These are phyloP conservation scores for Metschnikowia henanensis DNA, from an alignment of 805 yeast genomes.

Conservation along the genomic window DNA sequence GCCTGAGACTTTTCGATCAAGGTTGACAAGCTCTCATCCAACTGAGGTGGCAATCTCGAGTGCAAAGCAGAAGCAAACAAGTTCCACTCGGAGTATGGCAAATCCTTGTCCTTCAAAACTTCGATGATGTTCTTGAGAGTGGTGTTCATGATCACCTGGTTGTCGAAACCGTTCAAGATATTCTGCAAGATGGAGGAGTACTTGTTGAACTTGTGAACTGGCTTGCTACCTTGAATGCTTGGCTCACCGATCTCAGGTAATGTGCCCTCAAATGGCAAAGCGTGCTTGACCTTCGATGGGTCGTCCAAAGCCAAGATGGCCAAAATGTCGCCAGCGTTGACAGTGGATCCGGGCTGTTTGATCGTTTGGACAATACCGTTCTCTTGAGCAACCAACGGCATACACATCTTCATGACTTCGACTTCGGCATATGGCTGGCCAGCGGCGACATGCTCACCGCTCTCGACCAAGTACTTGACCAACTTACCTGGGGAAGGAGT, in stretches of 20 bases:
- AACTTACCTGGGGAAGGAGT: slow-evolving; percentile 99
- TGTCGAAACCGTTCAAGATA: slow-evolving; percentile 89
- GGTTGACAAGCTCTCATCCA: slow-evolving; percentile 65
- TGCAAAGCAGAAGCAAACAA: slow-evolving; percentile 86
- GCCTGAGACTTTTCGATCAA: slow-evolving; percentile 64
- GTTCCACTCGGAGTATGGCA: slow-evolving; percentile 94
- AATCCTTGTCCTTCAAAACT: slow-evolving; percentile 71
- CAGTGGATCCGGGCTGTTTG: slow-evolving; percentile 98
- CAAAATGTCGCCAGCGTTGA: slow-evolving; percentile 94
- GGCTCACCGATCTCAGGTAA: slow-evolving; percentile 89
- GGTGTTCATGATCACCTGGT: slow-evolving; percentile 89
- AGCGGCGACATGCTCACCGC: slow-evolving; percentile 87
- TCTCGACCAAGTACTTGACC: slow-evolving; percentile 89
- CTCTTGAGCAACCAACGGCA: slow-evolving; percentile 94
- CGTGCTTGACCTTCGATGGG: slow-evolving; percentile 96
- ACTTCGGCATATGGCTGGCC: slow-evolving; percentile 98
- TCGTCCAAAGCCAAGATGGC: slow-evolving; percentile 95
- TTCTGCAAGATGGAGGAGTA: slow-evolving; percentile 63
- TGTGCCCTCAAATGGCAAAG: slow-evolving; percentile 92
- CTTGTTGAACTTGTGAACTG: slow-evolving; percentile 69
- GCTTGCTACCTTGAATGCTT: slow-evolving; percentile 76
- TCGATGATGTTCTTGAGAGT: slow-evolving; percentile 73
- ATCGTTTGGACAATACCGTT: slow-evolving; percentile 89
- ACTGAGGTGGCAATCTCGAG: slow-evolving; percentile 77
- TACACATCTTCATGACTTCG: slow-evolving; percentile 99